Conservation (phyloP, 306 rosid genomes). For the Acacia acuminata region DNA sequence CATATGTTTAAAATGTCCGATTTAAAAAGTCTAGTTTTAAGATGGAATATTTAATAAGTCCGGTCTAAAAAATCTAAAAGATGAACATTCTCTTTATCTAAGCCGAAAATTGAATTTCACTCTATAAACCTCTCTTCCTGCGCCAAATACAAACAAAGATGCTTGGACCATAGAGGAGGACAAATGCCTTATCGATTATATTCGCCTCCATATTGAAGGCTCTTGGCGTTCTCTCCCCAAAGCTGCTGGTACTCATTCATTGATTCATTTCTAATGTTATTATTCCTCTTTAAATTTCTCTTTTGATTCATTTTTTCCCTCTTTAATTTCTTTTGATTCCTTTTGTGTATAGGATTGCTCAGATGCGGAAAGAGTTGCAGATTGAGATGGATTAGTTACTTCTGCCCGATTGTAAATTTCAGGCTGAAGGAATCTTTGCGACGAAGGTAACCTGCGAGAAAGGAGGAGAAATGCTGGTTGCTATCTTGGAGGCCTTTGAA, state of each 20-base stretch:
- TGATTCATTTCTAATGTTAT: no score
- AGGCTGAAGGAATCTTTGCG: no score
- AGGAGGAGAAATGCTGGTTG: slow-evolving; percentile 64
- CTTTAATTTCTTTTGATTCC: not conserved
- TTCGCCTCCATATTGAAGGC: slow-evolving; percentile 74
- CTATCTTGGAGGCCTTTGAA: no score
- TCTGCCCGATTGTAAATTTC: no score
- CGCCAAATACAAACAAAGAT: slow-evolving; percentile 74
- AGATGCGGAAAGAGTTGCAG: slow-evolving; percentile 79
- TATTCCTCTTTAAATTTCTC: not conserved
- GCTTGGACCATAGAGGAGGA: slow-evolving; percentile 85
- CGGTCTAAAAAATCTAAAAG: no score
- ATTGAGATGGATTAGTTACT: slow-evolving; percentile 74
- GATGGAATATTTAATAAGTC: no score
- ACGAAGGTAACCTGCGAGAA: no score
- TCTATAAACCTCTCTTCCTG: no score
- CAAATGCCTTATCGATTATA: slow-evolving; percentile 67
- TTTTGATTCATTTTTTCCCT: not conserved
- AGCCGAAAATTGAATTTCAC: no score
- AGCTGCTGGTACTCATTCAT: slow-evolving; percentile 48
- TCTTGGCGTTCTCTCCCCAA: slow-evolving; percentile 83
- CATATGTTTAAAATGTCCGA: no score
- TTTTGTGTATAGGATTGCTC: slow-evolving; percentile 45
- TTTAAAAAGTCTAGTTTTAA: no score
- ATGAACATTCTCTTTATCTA: no score